A percentile compares a stretch with the other conserved stretches of the same genome.
Evolutionary conservation across 164 flowering plant species (phyloP).

Genomic region (Annona squamosa): DNA sequence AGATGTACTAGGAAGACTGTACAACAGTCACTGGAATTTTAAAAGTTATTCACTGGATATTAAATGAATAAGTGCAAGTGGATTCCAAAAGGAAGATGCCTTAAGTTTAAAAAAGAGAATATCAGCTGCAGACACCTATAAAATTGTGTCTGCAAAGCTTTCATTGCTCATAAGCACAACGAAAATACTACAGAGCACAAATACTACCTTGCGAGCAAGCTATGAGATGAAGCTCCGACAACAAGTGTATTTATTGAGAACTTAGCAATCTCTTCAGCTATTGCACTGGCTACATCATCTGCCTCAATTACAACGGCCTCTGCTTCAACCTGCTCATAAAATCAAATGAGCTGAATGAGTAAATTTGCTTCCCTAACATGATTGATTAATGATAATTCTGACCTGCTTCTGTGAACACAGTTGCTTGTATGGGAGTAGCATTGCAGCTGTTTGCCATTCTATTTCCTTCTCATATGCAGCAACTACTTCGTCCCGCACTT

Average conservation of each 20-base stretch:
- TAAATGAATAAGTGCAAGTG: no score
- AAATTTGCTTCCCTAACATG: not conserved
- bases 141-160: no score
- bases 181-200: no score
- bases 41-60: no score
- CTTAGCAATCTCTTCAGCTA: slow-evolving; percentile 45
- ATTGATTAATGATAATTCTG: not conserved
- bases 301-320: slow-evolving; percentile 60
- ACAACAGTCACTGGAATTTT: no score
- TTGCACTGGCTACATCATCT: slow-evolving; percentile 60
- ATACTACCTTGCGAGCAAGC: slow-evolving; percentile 55
- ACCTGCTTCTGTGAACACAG: slow-evolving; percentile 54
- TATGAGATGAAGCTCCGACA: slow-evolving; percentile 57
- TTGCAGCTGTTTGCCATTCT: slow-evolving; percentile 48
- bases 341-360: slow-evolving; percentile 2
- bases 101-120: no score
- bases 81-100: no score
- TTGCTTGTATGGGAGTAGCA: slow-evolving; percentile 57
- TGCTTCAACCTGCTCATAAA: slow-evolving; percentile 45
- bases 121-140: no score
- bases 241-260: slow-evolving; percentile 46
- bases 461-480: slow-evolving; percentile 55
- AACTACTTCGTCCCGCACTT: slow-evolving; percentile 69
- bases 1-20: no score
- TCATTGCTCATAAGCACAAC: no score